Evolutionary conservation across 108 stramenopile genomes (phyloP).

Genomic region (Phaeodactylum tricornutum): DNA sequence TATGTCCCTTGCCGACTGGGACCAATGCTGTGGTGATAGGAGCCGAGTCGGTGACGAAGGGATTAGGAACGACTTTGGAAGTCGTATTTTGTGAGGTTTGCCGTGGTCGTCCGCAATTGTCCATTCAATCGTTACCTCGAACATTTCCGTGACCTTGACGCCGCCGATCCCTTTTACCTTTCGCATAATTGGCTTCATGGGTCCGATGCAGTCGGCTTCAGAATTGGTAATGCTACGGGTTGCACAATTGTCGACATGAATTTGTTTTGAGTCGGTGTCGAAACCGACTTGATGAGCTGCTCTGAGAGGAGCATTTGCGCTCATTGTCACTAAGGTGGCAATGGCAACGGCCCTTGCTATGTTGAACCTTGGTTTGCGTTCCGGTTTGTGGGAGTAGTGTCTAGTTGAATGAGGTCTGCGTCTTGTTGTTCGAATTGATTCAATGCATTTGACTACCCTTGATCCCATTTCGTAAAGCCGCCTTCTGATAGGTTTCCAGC

Average conservation of each 20-base stretch:
- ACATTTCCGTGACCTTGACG: not conserved
- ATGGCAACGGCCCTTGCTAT: not conserved
- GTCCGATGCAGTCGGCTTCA: slow-evolving; percentile 2
- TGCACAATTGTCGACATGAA: slow-evolving; percentile 14
- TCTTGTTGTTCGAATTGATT: not conserved
- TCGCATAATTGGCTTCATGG: not conserved
- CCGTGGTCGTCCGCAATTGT: slow-evolving; percentile 21
- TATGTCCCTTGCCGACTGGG: slow-evolving; percentile 2
- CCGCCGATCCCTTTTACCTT: slow-evolving; percentile 11
- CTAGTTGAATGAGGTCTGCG: not conserved
- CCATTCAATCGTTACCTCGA: slow-evolving; percentile 6
- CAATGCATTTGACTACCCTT: not conserved
- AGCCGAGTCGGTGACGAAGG: slow-evolving; percentile 13
- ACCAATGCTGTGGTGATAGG: slow-evolving; percentile 35
- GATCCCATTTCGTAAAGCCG: too few species aligned
- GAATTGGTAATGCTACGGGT: slow-evolving; percentile 9
- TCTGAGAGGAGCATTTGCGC: too few species aligned
- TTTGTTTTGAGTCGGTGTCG: slow-evolving; percentile 12
- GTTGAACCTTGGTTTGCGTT: not conserved
- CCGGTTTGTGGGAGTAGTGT: not conserved
- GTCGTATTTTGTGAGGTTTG: slow-evolving; percentile 7
- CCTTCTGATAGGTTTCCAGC: too few species aligned
- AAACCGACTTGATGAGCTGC: slow-evolving; percentile 2
- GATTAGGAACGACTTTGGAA: slow-evolving; percentile 25
- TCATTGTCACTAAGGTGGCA: not conserved